phyloP scores from a whole-genome alignment of 2,329 filamentous ascomycete genomes.

The Aspergillus puulaauensis region DNA sequence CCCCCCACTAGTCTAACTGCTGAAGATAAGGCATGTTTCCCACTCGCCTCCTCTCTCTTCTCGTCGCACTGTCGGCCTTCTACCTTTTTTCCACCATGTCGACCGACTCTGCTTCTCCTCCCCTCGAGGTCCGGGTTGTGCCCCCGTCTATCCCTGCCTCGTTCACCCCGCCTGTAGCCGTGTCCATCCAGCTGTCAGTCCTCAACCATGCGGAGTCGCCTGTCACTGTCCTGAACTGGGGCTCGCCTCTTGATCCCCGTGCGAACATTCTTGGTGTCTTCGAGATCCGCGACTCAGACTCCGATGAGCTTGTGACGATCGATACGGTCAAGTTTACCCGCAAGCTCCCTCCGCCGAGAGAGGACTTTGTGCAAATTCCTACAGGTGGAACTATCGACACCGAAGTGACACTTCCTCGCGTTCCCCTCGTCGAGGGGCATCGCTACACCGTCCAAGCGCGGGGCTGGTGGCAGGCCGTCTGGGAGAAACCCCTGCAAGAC shows the following conservation, averaged over 20 bases:
- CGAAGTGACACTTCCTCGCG: slow-evolving; percentile 26
- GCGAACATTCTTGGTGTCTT: slow-evolving; percentile 34
- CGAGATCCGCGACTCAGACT: slow-evolving; percentile 24
- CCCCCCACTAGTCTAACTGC: neutral
- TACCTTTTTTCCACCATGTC: slow-evolving; percentile 7
- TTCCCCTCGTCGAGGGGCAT: slow-evolving; percentile 28
- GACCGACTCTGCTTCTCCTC: neutral
- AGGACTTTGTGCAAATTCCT: slow-evolving; percentile 33
- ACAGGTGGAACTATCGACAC: slow-evolving; percentile 22
- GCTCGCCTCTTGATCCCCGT: slow-evolving; percentile 34
- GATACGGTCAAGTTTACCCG: slow-evolving; percentile 35
- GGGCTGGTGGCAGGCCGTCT: slow-evolving; percentile 39
- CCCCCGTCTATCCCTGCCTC: slow-evolving; percentile 13
- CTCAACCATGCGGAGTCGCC: slow-evolving; percentile 26
- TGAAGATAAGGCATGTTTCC: neutral
- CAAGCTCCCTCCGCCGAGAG: slow-evolving; percentile 27
- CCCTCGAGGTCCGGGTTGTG: slow-evolving; percentile 21
- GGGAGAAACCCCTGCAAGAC: slow-evolving; percentile 24
- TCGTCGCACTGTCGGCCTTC: neutral
- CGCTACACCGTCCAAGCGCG: slow-evolving; percentile 33
- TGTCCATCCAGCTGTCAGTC: slow-evolving; percentile 28
- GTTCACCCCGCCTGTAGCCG: slow-evolving; percentile 14
- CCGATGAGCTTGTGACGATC: slow-evolving; percentile 21
- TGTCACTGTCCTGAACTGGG: slow-evolving; percentile 39
- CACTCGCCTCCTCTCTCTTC: neutral